Percentiles rank a stretch among this genome's conserved stretches.
Conservation (phyloP, 2,329 filamentous ascomycete species). For the Nothopassalora personata region DNA sequence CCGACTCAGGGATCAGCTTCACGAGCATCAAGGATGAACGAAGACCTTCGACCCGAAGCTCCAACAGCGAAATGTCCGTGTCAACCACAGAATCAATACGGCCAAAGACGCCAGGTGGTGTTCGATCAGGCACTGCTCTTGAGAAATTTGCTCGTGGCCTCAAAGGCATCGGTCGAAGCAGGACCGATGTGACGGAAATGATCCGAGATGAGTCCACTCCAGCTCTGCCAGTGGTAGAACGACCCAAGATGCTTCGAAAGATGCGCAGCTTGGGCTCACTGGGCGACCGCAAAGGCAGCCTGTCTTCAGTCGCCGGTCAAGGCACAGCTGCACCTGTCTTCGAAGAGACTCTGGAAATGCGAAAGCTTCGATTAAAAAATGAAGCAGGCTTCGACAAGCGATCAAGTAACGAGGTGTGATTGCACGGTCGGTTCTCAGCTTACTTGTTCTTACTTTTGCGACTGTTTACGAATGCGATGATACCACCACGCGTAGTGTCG, state of each 20-base stretch:
- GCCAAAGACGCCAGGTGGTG: conserved; percentile 34
- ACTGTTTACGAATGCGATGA: conserved; percentile 18
- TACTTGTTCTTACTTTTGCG: conserved; percentile 2
- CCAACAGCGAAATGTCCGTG: conserved; percentile 19
- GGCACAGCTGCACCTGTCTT: conserved; percentile 16
- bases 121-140: conserved; percentile 45
- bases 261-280: conserved; percentile 34
- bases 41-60: conserved; percentile 19
- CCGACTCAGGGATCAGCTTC: conserved; percentile 61
- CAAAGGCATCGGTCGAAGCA: conserved; percentile 52
- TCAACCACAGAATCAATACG: conserved; percentile 21
- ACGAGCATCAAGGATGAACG: conserved; percentile 29
- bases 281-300: conserved; percentile 24
- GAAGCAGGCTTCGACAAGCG: conserved; percentile 17
- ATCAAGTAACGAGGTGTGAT: conserved; percentile 15
- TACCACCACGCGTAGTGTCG: conserved; percentile 16
- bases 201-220: conserved; percentile 21
- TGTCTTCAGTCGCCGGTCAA: conserved; percentile 11
- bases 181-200: conserved; percentile 48
- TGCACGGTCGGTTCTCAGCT: background rate
- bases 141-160: conserved; percentile 57
- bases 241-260: conserved; percentile 31
- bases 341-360: conserved; percentile 19
- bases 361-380: conserved; percentile 14
- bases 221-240: conserved; percentile 9